Evolutionary conservation across 208 protist genomes (phyloP).

Genomic region (Crithidia brevicula): DNA sequence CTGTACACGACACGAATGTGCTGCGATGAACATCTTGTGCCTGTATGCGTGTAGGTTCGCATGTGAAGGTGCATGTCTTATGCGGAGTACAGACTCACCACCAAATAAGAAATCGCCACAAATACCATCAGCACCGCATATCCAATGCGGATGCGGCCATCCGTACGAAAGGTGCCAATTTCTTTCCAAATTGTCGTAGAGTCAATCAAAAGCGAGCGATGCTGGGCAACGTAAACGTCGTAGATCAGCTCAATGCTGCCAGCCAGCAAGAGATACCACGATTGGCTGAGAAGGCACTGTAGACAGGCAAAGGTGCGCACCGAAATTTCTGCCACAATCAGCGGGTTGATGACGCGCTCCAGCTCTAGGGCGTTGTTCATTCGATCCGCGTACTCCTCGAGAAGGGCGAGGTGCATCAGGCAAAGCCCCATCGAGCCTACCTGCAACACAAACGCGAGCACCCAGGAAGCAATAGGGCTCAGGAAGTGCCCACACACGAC

Average conservation of each 20-base stretch:
- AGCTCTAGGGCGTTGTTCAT: conserved; percentile 68
- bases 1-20: not conserved
- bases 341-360: conserved; percentile 57
- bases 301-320: conserved; percentile 63
- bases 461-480: conserved; percentile 39
- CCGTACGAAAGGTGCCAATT: conserved; percentile 33
- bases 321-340: conserved; percentile 52
- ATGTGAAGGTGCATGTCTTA: not conserved
- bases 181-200: conserved; percentile 74
- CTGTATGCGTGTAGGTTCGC: no score
- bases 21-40: no score
- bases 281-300: conserved; percentile 41
- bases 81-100: conserved; percentile 30
- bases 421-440: conserved; percentile 39
- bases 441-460: conserved; percentile 66
- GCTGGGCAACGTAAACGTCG: conserved; percentile 48
- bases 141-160: conserved; percentile 47
- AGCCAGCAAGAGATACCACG: conserved; percentile 39
- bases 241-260: conserved; percentile 59
- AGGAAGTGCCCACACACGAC: conserved; percentile 47
- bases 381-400: conserved; percentile 57
- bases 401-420: conserved; percentile 40
- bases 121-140: conserved; percentile 50
- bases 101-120: conserved; percentile 27
- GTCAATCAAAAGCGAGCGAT: conserved; percentile 58